Base-by-base conservation (phyloP, 768 basidiomycete genomes). In the Leccinum arenicola region DNA sequence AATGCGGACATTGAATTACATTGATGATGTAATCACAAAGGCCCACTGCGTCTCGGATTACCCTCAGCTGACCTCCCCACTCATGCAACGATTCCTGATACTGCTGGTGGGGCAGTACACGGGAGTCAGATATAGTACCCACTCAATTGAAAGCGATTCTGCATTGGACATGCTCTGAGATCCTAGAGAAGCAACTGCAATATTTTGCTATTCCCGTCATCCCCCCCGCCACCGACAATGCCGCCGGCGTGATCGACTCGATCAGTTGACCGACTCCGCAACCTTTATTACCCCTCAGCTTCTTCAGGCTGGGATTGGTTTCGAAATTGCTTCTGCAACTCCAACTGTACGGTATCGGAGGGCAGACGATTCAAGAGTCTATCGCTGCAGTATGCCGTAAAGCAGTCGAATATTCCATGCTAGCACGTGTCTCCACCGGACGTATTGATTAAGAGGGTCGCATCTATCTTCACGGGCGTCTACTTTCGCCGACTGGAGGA, bases 1-100 rank as follows among this genome's bases (percentile, higher is more conserved):
- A 64, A 64, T 63, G 63, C 63, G 63, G 63, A 63, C 59, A 51
- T 55, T 52, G 55, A 64, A 58, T 50, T 17, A 5, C 14, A 19
- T 4, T 6, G 19, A 57, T 43, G 1, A 21, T 31, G 50, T 56
- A 59, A 59, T 4, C 45, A 47, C 8, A 31, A 31, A 1, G 29
- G 1, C 29, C 1, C 29, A 1, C 29, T 23, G 29, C 29, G 29
- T 31, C 29, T 23, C 23, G 23, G 29, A 23, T 23, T 23, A 15
- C 9, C 27, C 1, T 14, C 21, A 21, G 23, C 2, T 23, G 23
- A 23, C 23, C 23, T 23, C 23, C 23, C 23, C 23, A 23, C 23
- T 23, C 23, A 23, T 23, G 23, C 23, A 23, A 23, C 23, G 23
- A 23, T 23, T 23, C 23, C 23, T 23, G 23, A 23, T 23, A 23